A percentile compares a stretch with the other conserved stretches of the same genome.
These are phyloP conservation scores for Tricholoma bakamatsutake DNA, from an alignment of 768 basidiomycete genomes.

Conservation along the genomic window DNA sequence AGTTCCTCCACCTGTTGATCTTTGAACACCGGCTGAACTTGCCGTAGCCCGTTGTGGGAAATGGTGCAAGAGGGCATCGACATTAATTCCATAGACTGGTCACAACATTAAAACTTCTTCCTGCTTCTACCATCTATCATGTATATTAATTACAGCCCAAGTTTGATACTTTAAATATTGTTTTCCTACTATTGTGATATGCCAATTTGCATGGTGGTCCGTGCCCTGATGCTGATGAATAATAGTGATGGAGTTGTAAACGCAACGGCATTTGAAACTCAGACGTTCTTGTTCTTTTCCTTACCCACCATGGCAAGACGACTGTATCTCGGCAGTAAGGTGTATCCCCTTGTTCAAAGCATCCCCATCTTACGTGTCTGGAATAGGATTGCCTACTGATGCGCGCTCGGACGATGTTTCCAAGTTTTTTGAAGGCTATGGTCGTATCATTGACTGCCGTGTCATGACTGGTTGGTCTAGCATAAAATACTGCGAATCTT, in stretches of 20 bases:
- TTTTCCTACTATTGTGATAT: neutral
- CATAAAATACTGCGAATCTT: constrained; percentile 11
- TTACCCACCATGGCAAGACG: constrained; percentile 68
- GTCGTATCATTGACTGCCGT: constrained; percentile 83
- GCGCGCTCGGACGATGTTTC: constrained; percentile 78
- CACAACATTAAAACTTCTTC: constrained; percentile 59
- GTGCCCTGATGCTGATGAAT: constrained; percentile 27
- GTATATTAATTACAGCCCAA: constrained; percentile 10
- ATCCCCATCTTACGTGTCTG: constrained; percentile 2
- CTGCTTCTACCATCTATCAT: constrained; percentile 3
- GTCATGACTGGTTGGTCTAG: constrained; percentile 81
- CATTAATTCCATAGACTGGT: constrained; percentile 92
- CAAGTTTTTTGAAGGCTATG: constrained; percentile 88
- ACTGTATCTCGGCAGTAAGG: constrained; percentile 79
- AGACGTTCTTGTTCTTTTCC: constrained; percentile 31
- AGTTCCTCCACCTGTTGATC: constrained; percentile 11
- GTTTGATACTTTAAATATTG: neutral
- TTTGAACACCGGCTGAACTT: constrained; percentile 7
- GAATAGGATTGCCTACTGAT: constrained; percentile 73
- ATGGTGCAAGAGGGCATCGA: constrained; percentile 99
- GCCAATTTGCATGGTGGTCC: constrained; percentile 28
- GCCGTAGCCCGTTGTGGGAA: constrained; percentile 87
- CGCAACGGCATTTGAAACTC: constrained; percentile 39
- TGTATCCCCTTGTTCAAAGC: constrained; percentile 8
- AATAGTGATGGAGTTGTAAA: constrained; percentile 9